Base-by-base conservation (phyloP, 2,329 filamentous ascomycete genomes). In the Cercospora zeina region DNA sequence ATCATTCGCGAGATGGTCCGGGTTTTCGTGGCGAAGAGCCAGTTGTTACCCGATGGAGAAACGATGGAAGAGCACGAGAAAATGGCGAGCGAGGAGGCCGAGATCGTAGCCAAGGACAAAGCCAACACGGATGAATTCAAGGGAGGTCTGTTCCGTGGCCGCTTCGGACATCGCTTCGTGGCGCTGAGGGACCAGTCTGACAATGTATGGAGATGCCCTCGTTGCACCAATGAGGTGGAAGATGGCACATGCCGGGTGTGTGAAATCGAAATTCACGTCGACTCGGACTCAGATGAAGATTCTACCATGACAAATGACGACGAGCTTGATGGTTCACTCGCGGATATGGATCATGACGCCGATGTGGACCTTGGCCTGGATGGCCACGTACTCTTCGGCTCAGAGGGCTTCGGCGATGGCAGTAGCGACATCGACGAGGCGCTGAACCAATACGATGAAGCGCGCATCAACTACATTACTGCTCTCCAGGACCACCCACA, bases 1-100 rank as follows among this genome's bases (percentile, higher is more conserved):
- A 73, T 89, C 45, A 81, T 89, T 58, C 83, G 87, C 61, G 83
- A 88, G 62, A 82, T 89, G 74, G 85, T 87, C 24, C 80, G 84
- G 62, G 78, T 87, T 65, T 87, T 89, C 73, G 81, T 83, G 42
- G 81, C 78, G 65, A 81, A 84, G 59, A 78, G 78, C 34, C 85
- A 88, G 70, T 77, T 89, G 42, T 76, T 89, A 59, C 85, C 87
- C 39, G 77, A 81, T 45, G 85, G 84, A 50, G 87, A 89, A 74
- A 87, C 85, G 1, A 77, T 83, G 3, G 82, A 85, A 51, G 83
- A 89, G 70, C 87, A 89, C 71, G 73, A 74, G 30, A 75, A 79
- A 67, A 82, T 81, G 73, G 83, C 83, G 67, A 79, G 79, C 45
- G 85, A 87, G 65, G 87, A 89, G 72, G 82, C 83, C 9, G 80